Base-by-base conservation (phyloP, 2,329 filamentous ascomycete genomes). In the Aspergillus aculeatinus region DNA sequence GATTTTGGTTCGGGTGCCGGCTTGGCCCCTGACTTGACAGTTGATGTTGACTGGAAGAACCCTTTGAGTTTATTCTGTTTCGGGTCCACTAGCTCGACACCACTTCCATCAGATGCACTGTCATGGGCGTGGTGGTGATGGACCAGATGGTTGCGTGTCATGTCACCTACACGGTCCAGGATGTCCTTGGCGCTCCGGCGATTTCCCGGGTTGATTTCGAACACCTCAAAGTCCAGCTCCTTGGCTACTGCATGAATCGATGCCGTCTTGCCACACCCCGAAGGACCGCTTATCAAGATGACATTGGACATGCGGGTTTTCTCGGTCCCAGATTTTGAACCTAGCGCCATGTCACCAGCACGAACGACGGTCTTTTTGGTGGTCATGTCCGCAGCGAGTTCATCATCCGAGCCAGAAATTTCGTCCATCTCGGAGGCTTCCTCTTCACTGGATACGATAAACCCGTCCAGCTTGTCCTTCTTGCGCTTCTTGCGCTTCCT, bases 61-160 rank as follows among this genome's bases (percentile, higher is more conserved):
- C 88, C 83, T 50, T 84, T 88, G 87, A 96, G 89, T 59, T 84
- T 93, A 51, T 88, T 87, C 74, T 96, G 92, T 64, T 90, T 88
- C 12, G 86, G 87, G 44, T 85, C 88, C 57, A 86, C 85, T 27
- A 88, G 72, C 57, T 89, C 87, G 55, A 82, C 79, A 44, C 82
- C 7, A 82, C 80, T 50, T 85, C 77, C 19, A 66, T 48, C 60
- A 60, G 67, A 57, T 5, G 50, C n/a, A 10, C 65, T 74, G 51
- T 68, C 74, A 62, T 58, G 72, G 33, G 68, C 62, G 39, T 71
- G 68, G 9, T 73, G 55, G 48, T 82, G 82, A 64, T 87, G 87
- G 21, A 99, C 94, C 1, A 96, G 83, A 75, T 99, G 95, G 68
- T 99, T 98, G 62, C 89, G 88, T 4, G 92, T 95, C 94, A 99